A percentile compares a stretch with the other conserved stretches of the same genome.
Evolutionary conservation across 2,329 filamentous ascomycete genomes (phyloP).

Genomic region (Cercospora sp.): DNA sequence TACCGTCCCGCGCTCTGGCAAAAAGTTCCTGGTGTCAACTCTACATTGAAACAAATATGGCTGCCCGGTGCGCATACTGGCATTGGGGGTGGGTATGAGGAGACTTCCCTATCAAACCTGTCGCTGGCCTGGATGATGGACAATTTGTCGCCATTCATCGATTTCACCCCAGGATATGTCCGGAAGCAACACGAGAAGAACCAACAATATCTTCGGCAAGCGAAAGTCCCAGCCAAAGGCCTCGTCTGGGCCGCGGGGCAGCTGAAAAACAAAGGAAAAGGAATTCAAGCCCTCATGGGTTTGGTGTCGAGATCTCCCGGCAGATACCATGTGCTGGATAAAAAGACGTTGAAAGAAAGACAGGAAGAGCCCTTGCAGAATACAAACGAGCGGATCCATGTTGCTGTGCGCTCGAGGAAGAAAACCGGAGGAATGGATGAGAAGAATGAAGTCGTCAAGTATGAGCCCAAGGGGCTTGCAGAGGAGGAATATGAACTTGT

Average conservation of each 20-base stretch:
- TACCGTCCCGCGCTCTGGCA: conserved; percentile 56
- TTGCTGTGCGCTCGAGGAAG: conserved; percentile 16
- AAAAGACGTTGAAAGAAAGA: conserved; percentile 17
- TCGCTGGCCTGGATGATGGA: conserved; percentile 47
- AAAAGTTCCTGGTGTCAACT: conserved; percentile 25
- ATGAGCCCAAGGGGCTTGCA: conserved; percentile 20
- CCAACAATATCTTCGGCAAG: conserved; percentile 7
- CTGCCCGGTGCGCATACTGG: conserved; percentile 57
- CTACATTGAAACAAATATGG: conserved; percentile 54
- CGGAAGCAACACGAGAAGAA: conserved; percentile 21
- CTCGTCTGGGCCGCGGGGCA: conserved; percentile 19
- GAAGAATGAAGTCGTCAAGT: conserved; percentile 11
- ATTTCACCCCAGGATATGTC: conserved; percentile 38
- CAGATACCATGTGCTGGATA: conserved; percentile 20
- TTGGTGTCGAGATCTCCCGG: conserved; percentile 15
- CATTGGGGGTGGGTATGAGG: conserved; percentile 50
- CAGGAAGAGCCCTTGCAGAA: conserved; percentile 18
- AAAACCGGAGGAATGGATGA: conserved; percentile 19
- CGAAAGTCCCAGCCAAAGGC: conserved; percentile 16
- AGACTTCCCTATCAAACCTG: conserved; percentile 39
- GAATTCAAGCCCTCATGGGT: conserved; percentile 17
- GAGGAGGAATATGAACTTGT: conserved; percentile 19
- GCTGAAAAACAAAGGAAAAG: conserved; percentile 16
- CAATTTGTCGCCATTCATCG: conserved; percentile 32
- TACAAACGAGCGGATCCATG: conserved; percentile 21